A percentile compares a stretch with the other conserved stretches of the same genome.
These are phyloP conservation scores for Trichophyton benhamiae DNA, from an alignment of 2,329 filamentous ascomycete genomes.

Conservation along the genomic window DNA sequence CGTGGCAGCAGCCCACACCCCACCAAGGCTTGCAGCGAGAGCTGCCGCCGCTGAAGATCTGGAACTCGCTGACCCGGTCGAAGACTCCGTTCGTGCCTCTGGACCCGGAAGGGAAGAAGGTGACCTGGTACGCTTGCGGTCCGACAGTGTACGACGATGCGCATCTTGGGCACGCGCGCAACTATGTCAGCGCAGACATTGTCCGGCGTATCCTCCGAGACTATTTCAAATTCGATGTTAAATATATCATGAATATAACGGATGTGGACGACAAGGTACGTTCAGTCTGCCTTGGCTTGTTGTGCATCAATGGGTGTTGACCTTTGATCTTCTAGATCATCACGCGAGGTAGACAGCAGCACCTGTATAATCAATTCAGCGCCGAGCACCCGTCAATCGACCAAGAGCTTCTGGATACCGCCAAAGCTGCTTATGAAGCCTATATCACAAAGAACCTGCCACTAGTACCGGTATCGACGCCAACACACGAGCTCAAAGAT, in stretches of 20 bases:
- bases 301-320: neutral
- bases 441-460: constrained; percentile 58
- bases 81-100: constrained; percentile 65
- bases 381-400: constrained; percentile 34
- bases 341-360: constrained; percentile 58
- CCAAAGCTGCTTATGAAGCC: constrained; percentile 40
- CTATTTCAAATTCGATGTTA: constrained; percentile 71
- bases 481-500: constrained; percentile 37
- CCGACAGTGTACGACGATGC: constrained; percentile 75
- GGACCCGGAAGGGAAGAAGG: constrained; percentile 52
- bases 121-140: constrained; percentile 82
- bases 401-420: constrained; percentile 37
- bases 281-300: neutral
- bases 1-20: constrained; percentile 31
- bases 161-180: constrained; percentile 72
- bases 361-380: constrained; percentile 61
- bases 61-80: constrained; percentile 65
- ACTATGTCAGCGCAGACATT: constrained; percentile 85
- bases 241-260: constrained; percentile 89
- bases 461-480: constrained; percentile 33
- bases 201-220: constrained; percentile 69
- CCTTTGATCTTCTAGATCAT: constrained; percentile 41
- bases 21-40: constrained; percentile 22
- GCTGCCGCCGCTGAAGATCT: constrained; percentile 54
- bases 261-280: constrained; percentile 64